Evolutionary conservation across 257 asterid genomes (phyloP).

Genomic region (Nicotiana obtusifolia): DNA sequence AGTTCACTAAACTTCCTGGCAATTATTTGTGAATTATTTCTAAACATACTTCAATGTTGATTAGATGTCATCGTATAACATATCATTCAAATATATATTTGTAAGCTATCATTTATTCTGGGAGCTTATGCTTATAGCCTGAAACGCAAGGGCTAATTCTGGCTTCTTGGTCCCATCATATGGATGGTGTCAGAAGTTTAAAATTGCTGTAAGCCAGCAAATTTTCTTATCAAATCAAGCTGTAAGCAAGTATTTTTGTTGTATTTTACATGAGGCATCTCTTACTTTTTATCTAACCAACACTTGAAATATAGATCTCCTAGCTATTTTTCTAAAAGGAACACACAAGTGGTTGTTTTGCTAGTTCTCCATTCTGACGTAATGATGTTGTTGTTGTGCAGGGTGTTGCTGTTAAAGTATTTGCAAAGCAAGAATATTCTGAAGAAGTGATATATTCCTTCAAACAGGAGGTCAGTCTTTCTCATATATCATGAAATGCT

Average conservation of each 20-base stretch:
- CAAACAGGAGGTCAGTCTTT: conserved; percentile 75
- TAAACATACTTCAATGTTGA: not conserved
- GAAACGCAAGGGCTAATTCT: not conserved
- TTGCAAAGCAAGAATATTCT: conserved; percentile 78
- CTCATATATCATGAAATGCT: not conserved
- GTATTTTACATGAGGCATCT: not conserved
- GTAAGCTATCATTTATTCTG: not conserved
- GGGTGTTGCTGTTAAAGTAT: conserved; percentile 98
- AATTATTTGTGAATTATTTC: not conserved
- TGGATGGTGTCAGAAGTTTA: not conserved
- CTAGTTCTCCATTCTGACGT: conserved; percentile 7
- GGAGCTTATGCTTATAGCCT: not conserved
- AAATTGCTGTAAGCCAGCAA: not conserved
- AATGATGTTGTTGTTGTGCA: conserved; percentile 25
- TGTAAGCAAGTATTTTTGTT: not conserved
- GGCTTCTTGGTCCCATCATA: not conserved
- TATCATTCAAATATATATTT: not conserved
- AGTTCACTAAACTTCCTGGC: not conserved
- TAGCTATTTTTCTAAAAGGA: not conserved
- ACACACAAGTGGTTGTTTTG: not conserved
- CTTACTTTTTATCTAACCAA: not conserved
- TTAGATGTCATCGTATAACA: not conserved
- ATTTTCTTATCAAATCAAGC: no score
- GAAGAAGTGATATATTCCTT: conserved; percentile 73
- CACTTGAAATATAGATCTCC: not conserved